Evolutionary conservation across 1,284 basidiomycete species (phyloP), one percentile per base, ranked within the genome.

Genomic region (Pyrrhoderma noxium): DNA sequence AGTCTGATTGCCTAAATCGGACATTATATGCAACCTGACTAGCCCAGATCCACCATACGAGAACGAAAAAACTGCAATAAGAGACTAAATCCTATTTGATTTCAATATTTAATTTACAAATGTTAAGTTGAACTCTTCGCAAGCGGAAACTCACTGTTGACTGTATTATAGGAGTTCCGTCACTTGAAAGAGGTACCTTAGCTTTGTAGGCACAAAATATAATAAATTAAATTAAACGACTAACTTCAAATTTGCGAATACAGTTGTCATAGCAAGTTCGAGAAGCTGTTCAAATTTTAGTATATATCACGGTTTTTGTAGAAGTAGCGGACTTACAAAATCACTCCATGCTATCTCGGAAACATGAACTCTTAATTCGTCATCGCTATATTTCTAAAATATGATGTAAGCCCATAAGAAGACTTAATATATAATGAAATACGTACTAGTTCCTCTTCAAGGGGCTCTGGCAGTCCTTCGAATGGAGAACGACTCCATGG

Each of bases 1-100:
- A 53, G 43, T 58, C 57, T 27, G 50, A 21, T n/a, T 51, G 53
- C 14, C 57, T 48, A 42, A 57, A 57, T 27, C 53, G 53, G 3
- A 55, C 53, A 40, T 55, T 55, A 40, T 55, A 55, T 11, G 53
- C 53, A 22, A 50, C 57, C 37, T 57, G 57, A 22, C 51, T 55
- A 14, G 57, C 57, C 57, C 57, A 58, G 16, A 57, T 48, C 57
- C 57, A 58, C 57, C 57, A 58, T 4, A 58, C 56, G 38, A 58
- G 45, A 2, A 53, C 58, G 36, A 59, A 55, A 42, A 57, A 56
- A 31, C 34, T 42, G 7, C 53, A 44, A 25, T 58, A 55, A 13
- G 53, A 54, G 9, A 51, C 23, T 8, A 48, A 49, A 13, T 44
- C 52, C 56, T 57, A 19, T 18, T 19, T 18, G 21, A 16, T 5